These are phyloP conservation scores for Orbilia javanica DNA, from an alignment of 2,329 filamentous ascomycete genomes.

Conservation along the genomic window DNA sequence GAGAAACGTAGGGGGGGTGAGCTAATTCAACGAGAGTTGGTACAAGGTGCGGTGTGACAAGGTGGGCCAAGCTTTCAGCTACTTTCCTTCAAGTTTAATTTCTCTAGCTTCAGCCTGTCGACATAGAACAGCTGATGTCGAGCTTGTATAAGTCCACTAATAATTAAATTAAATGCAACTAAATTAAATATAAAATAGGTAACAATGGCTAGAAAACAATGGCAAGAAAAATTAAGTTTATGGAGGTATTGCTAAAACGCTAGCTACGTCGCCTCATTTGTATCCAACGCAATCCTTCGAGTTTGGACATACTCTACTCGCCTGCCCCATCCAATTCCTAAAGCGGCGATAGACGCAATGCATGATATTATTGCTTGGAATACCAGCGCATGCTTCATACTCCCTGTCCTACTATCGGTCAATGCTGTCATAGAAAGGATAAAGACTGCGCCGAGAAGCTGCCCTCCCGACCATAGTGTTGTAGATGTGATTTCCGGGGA, in stretches of 20 bases:
- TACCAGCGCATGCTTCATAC: slow-evolving; percentile 81
- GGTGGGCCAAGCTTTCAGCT: not conserved
- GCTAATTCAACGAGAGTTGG: slow-evolving; percentile 49
- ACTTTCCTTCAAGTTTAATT: not conserved
- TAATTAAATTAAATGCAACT: not conserved
- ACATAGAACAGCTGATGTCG: not conserved
- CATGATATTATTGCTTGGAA: slow-evolving; percentile 79
- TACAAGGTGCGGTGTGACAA: slow-evolving; percentile 46
- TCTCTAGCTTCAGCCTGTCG: not conserved
- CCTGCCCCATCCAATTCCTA: slow-evolving; percentile 30
- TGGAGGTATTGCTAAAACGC: too few species aligned
- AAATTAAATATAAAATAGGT: not conserved
- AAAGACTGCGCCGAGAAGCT: slow-evolving; percentile 86
- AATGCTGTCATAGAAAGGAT: slow-evolving; percentile 85
- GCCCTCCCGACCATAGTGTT: slow-evolving; percentile 86
- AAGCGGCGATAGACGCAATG: slow-evolving; percentile 24
- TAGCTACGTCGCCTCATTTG: not conserved
- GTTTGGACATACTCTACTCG: slow-evolving; percentile 15
- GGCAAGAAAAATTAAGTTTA: not conserved
- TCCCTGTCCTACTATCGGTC: slow-evolving; percentile 73
- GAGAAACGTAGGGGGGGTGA: slow-evolving; percentile 54
- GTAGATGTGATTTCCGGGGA: slow-evolving; percentile 87
- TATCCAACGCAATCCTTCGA: slow-evolving; percentile 39
- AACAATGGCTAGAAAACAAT: not conserved
- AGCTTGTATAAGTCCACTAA: not conserved